Percentiles rank a stretch among this genome's conserved stretches.
Evolutionary conservation across 1,139 yeast genomes (phyloP).

Genomic region (Debaryomyces psychrophilus): DNA sequence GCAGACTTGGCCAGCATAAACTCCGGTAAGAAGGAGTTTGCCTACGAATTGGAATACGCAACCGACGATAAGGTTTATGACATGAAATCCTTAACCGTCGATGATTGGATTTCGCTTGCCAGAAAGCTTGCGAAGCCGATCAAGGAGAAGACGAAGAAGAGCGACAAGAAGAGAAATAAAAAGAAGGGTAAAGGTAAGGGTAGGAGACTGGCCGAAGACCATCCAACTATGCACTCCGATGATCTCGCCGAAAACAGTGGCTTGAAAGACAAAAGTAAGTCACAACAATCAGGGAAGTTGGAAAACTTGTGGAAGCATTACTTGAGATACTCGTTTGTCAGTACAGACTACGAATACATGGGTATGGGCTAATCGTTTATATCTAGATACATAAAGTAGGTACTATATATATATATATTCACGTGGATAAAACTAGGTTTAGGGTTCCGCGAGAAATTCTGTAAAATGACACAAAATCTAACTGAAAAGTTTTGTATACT

Average conservation of each 20-base stretch:
- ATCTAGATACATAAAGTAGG: neutral
- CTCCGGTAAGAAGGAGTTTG: slow-evolving; percentile 50
- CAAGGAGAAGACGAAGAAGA: slow-evolving; percentile 19
- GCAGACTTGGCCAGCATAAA: slow-evolving; percentile 61
- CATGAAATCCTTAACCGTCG: slow-evolving; percentile 60
- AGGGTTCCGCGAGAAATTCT: slow-evolving; percentile 10
- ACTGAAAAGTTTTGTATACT: slow-evolving; percentile 2
- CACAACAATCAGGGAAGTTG: slow-evolving; percentile 15
- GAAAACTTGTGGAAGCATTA: slow-evolving; percentile 46
- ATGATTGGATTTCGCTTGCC: slow-evolving; percentile 62
- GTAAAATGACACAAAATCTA: slow-evolving; percentile 8
- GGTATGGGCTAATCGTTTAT: slow-evolving; percentile 29
- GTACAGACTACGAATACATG: slow-evolving; percentile 62
- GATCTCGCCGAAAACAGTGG: neutral
- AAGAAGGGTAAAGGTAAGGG: slow-evolving; percentile 19
- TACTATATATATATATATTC: slow-evolving; percentile 3
- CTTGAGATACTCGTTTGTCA: slow-evolving; percentile 59
- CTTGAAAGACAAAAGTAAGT: slow-evolving; percentile 13
- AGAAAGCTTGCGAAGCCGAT: slow-evolving; percentile 51
- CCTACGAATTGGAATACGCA: slow-evolving; percentile 66
- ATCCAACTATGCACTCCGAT: neutral
- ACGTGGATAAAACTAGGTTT: slow-evolving; percentile 16
- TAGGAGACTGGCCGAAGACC: slow-evolving; percentile 16
- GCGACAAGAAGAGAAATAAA: slow-evolving; percentile 13
- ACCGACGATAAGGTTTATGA: slow-evolving; percentile 62